Evolutionary conservation across 495 filamentous ascomycete species (phyloP).

Genomic region (Pseudomonodictys pantanalensis): DNA sequence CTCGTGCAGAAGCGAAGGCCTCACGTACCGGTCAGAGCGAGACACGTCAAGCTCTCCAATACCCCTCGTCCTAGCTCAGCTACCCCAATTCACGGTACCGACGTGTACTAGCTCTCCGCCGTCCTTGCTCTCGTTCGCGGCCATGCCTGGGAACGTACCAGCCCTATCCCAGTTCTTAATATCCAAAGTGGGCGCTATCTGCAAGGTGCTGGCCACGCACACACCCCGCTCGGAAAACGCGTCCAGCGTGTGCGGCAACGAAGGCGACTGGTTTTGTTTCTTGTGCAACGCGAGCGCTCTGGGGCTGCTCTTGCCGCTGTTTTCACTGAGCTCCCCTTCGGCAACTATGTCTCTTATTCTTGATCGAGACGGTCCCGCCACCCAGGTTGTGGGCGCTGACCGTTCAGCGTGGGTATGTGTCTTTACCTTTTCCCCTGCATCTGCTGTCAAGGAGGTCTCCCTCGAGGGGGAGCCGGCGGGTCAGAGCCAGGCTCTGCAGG

Average conservation of each 20-base stretch:
- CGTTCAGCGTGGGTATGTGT: neutral
- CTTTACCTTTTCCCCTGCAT: neutral
- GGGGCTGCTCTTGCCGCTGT: neutral
- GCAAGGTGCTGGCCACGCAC: slow-evolving; percentile 10
- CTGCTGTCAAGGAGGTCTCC: neutral
- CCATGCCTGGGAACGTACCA: neutral
- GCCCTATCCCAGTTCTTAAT: slow-evolving; percentile 1
- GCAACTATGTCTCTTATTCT: neutral
- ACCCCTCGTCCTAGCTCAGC: neutral
- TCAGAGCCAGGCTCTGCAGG: too few species aligned
- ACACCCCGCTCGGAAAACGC: neutral
- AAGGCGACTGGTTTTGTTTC: slow-evolving; percentile 1
- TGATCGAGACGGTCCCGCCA: slow-evolving; percentile 8
- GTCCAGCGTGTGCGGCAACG: neutral
- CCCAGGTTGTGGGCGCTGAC: slow-evolving; percentile 10
- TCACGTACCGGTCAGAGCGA: slow-evolving; percentile 8
- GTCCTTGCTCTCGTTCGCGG: neutral
- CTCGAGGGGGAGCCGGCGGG: neutral
- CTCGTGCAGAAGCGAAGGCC: neutral
- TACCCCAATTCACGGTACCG: neutral
- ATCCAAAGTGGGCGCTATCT: neutral
- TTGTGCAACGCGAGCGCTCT: neutral
- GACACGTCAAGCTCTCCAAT: slow-evolving; percentile 12
- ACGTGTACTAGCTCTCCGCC: neutral
- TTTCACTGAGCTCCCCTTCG: neutral